Evolutionary conservation across 257 asterid species (phyloP).

Genomic region (Solanum pinnatisectum): DNA sequence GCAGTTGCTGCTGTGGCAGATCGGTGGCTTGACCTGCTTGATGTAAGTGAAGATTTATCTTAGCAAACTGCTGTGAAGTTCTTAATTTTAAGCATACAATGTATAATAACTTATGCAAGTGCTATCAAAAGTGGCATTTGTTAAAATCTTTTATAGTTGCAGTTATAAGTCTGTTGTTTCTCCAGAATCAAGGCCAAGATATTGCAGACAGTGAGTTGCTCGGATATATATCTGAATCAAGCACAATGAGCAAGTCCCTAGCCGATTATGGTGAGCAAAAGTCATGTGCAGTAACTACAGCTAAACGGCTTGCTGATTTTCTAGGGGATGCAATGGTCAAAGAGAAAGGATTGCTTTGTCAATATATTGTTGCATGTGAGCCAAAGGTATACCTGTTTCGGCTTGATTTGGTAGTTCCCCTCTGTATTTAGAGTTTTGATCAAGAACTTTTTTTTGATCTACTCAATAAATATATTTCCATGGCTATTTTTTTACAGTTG

Average conservation of each 20-base stretch:
- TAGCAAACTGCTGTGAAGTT: background rate
- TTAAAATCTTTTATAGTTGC: background rate
- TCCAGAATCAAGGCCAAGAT: constrained; percentile 90
- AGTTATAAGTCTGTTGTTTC: constrained; percentile 12
- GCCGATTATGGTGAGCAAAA: constrained; percentile 93
- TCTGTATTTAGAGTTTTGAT: background rate
- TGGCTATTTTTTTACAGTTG: background rate
- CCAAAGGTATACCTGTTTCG: constrained; percentile 58
- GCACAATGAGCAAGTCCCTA: constrained; percentile 98
- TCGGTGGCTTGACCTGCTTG: constrained; percentile 98
- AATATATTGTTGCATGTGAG: constrained; percentile 94
- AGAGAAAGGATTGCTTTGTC: constrained; percentile 96
- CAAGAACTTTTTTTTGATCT: background rate
- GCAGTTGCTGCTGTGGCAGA: constrained; percentile 95
- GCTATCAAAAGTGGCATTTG: background rate
- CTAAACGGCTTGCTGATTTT: constrained; percentile 93
- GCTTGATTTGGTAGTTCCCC: background rate
- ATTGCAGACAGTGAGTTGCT: constrained; percentile 90
- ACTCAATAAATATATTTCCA: background rate
- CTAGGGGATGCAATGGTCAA: constrained; percentile 97
- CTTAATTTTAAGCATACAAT: background rate
- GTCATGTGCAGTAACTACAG: constrained; percentile 98
- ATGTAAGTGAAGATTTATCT: constrained; percentile 37
- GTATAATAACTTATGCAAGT: background rate
- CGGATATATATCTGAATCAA: constrained; percentile 91